phyloP scores from a whole-genome alignment of 306 rosid genomes.

The Cicer bijugum region DNA sequence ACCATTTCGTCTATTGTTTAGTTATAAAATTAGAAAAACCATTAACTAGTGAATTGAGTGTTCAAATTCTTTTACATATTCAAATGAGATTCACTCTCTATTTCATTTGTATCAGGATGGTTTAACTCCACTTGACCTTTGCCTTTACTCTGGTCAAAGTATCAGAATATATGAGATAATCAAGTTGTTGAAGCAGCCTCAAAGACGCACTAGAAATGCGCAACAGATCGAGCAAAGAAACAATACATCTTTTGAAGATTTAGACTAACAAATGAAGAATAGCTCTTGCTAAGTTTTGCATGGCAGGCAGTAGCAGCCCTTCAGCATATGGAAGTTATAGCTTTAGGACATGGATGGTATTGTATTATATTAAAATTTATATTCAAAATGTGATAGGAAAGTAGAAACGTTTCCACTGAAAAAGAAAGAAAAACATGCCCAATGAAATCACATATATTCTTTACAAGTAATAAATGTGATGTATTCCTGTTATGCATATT shows the following conservation, averaged over 20 bases:
- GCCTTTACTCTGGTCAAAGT: conserved; percentile 76
- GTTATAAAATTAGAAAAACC: neutral
- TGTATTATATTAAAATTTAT: conserved; percentile 26
- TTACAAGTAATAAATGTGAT: no score
- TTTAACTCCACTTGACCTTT: conserved; percentile 79
- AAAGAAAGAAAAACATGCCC: neutral
- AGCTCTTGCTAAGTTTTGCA: conserved; percentile 35
- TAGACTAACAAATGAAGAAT: conserved; percentile 22
- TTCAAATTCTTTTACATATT: neutral
- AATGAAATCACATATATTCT: conserved; percentile 6
- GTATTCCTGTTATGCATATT: no score
- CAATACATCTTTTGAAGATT: conserved; percentile 11
- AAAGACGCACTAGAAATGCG: conserved; percentile 29
- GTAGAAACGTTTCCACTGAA: neutral
- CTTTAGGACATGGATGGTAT: conserved; percentile 27
- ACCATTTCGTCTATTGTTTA: neutral
- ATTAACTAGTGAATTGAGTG: neutral
- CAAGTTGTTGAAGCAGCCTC: conserved; percentile 78
- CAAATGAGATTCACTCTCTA: conserved; percentile 8
- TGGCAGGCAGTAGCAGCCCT: conserved; percentile 6
- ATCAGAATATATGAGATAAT: conserved; percentile 74
- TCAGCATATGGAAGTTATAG: conserved; percentile 3
- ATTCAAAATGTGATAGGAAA: conserved; percentile 20
- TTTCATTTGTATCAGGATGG: conserved; percentile 69
- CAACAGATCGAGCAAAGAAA: conserved; percentile 9